These are phyloP conservation scores for Ceratobasidium sp. DNA, from an alignment of 1,284 basidiomycete genomes.

Conservation along the genomic window DNA sequence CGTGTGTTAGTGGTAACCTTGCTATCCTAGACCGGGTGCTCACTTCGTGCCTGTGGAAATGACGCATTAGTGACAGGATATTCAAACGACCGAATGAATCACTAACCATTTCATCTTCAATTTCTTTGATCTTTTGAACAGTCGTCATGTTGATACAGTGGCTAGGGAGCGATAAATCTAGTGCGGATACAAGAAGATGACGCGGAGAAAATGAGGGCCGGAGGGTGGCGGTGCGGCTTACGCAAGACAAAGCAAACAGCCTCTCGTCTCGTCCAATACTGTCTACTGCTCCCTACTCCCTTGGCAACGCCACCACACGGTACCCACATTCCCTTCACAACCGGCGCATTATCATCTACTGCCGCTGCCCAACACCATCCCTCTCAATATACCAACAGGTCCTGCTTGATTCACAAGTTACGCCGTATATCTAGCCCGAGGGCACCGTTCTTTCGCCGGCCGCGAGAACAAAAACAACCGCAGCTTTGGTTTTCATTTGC, in stretches of 20 bases:
- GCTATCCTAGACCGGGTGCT: constrained; percentile 42
- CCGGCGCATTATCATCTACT: neutral
- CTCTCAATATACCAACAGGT: neutral
- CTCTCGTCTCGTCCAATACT: neutral
- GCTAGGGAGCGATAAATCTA: constrained; percentile 39
- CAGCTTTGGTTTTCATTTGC: neutral
- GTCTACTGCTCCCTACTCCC: neutral
- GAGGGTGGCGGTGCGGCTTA: constrained; percentile 3
- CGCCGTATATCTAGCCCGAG: neutral
- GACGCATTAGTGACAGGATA: neutral
- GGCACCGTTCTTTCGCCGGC: constrained; percentile 32
- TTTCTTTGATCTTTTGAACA: constrained; percentile 92
- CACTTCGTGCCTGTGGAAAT: constrained; percentile 54
- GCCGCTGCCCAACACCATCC: neutral
- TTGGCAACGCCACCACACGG: constrained; percentile 23
- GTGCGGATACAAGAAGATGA: too few relatives aligned
- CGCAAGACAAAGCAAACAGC: neutral
- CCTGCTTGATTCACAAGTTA: too few relatives aligned
- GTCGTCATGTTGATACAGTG: constrained; percentile 83
- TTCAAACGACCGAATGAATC: constrained; percentile 38
- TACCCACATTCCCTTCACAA: constrained; percentile 16
- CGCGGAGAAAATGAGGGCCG: constrained; percentile 8
- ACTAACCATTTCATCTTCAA: constrained; percentile 95
- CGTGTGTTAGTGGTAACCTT: constrained; percentile 39
- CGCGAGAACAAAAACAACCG: constrained; percentile 63